Percentiles rank a stretch among this genome's conserved stretches.
These are phyloP conservation scores for Mycena belliarum DNA, from an alignment of 768 basidiomycete species.

Conservation along the genomic window DNA sequence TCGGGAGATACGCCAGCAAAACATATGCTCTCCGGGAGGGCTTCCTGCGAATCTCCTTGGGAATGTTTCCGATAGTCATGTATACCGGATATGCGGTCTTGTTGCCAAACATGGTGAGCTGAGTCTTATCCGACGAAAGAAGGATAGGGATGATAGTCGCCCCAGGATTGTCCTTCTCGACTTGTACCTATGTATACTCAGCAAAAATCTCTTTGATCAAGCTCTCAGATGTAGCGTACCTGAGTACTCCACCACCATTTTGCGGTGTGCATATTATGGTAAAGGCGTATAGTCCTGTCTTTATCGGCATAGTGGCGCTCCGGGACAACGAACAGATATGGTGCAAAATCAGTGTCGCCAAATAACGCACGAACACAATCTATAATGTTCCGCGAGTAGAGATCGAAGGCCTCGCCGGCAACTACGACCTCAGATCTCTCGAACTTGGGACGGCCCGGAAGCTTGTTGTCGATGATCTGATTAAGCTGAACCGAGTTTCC, in stretches of 20 bases:
- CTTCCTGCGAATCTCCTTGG: slow-evolving; percentile 39
- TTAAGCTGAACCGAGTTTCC: neutral
- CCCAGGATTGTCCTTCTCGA: neutral
- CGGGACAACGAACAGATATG: neutral
- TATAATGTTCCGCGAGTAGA: neutral
- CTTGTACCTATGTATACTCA: neutral
- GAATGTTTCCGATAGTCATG: slow-evolving; percentile 47
- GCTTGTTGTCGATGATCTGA: neutral
- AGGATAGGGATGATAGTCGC: neutral
- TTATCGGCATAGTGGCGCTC: neutral
- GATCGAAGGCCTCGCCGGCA: neutral
- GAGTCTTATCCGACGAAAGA: neutral
- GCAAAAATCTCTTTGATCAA: neutral
- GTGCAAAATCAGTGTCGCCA: neutral
- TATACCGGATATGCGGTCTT: slow-evolving; percentile 51
- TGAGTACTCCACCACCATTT: neutral
- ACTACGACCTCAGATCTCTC: neutral
- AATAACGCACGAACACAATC: neutral
- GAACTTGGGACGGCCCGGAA: neutral
- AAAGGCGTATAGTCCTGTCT: neutral
- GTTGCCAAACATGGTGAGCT: slow-evolving; percentile 12
- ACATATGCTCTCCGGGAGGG: slow-evolving; percentile 35
- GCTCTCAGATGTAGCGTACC: neutral
- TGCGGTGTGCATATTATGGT: neutral
- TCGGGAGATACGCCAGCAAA: slow-evolving; percentile 43